Evolutionary conservation across 2,329 filamentous ascomycete genomes (phyloP), one percentile per base, ranked within the genome.

Genomic region (Botrytis tulipae): DNA sequence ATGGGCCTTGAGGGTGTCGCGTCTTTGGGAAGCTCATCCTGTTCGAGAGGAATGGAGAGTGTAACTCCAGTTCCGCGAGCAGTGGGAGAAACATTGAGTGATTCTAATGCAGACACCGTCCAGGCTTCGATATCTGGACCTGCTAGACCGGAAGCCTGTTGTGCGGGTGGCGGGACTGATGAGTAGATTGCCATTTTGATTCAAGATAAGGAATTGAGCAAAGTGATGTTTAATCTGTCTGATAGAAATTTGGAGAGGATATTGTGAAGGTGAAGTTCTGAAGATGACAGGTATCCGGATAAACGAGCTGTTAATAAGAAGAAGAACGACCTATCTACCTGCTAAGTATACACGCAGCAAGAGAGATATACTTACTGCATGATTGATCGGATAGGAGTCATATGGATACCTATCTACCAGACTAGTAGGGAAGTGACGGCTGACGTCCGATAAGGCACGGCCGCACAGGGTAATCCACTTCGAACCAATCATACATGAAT

Each of bases 21-120:
- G 9, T 73, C 71, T 62, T 69, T 61, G 14, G 60, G 29, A 16
- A 82, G 80, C 69, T 75, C 76, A 76, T 89, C 88, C 4, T 12
- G 54, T 81, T 97, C 93, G 71, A 97, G 88, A 2, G 93, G 91
- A 77, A 97, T 96, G 67, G 90, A 86, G 71, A 97, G 86, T 7
- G 90, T 86, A 42, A 88, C 86, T 63, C 89, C 88, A 4, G 88
- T 88, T 71, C 90, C 90, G 67, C 86, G 85, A n/a, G 87, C 86
- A 40, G 85, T 79, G 16, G 88, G 84, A 0, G 88, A 86, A 60
- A 91, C 83, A 79, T 83, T 86, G 62, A 87, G 86, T 62, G 85
- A 87, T 78, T 87, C 83, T 63, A 90, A 85, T 9, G 88, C 87
- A 29, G 85, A 86, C 71, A 87, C 83, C 22, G 90, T 90, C 91